Conservation (phyloP, 192 early-diverging fungal genomes). For the Coemansia pectinata region DNA sequence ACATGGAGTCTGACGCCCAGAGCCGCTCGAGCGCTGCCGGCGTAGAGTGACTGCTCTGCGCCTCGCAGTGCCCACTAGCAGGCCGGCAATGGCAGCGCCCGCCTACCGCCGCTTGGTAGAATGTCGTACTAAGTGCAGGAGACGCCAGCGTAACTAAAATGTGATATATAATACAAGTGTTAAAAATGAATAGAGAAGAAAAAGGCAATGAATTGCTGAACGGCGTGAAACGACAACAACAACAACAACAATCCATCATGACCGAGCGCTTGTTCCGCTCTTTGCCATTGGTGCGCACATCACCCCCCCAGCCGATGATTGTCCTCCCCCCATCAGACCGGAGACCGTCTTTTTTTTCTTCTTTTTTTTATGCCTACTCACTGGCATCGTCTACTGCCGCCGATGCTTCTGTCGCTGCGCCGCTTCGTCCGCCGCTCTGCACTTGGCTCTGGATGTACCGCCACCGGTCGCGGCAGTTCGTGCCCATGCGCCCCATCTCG, state of each 20-base stretch:
- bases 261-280: not conserved
- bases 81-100: not conserved
- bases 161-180: not conserved
- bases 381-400: not conserved
- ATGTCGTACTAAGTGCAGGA: conserved; percentile 6
- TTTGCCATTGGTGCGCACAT: not conserved
- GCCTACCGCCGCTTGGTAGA: not conserved
- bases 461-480: conserved; percentile 55
- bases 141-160: conserved; percentile 5
- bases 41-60: not conserved
- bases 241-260: not conserved
- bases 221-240: not conserved
- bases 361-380: not conserved
- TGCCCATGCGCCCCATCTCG: conserved; percentile 47
- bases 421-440: not conserved
- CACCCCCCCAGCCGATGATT: not conserved
- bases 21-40: conserved; percentile 6
- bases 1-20: not conserved
- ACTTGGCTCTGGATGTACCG: conserved; percentile 39
- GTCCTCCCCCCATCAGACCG: not conserved
- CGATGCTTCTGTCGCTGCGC: not conserved
- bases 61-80: conserved; percentile 2
- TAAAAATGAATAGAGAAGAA: not conserved
- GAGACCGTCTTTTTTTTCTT: not conserved
- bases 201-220: not conserved